These are phyloP conservation scores for Recurvomyces mirabilis DNA, from an alignment of 495 filamentous ascomycete species.

Conservation along the genomic window DNA sequence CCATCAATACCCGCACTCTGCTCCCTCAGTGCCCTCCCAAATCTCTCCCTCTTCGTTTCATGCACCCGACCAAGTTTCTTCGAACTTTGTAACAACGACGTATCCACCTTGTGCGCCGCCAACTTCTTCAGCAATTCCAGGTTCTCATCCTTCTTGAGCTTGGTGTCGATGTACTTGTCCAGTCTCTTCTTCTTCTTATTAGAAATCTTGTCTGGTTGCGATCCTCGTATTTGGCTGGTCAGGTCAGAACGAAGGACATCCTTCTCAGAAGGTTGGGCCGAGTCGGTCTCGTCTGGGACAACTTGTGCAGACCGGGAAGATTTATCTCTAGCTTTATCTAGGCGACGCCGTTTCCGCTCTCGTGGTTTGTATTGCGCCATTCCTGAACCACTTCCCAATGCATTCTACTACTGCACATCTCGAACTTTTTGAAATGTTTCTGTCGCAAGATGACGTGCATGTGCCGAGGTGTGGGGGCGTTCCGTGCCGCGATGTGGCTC, in stretches of 20 bases:
- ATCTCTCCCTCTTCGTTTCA: conserved; percentile 55
- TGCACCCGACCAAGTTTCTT: conserved; percentile 57
- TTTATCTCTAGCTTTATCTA: conserved; percentile 40
- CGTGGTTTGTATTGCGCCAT: conserved; percentile 73
- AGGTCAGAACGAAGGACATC: no score
- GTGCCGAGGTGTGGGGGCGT: neutral
- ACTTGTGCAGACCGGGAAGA: conserved; percentile 44
- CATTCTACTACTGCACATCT: neutral
- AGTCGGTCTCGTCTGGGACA: conserved; percentile 62
- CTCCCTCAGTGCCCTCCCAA: conserved; percentile 49
- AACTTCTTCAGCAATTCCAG: conserved; percentile 72
- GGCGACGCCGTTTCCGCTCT: conserved; percentile 60
- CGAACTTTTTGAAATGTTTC: neutral
- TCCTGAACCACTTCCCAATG: no score
- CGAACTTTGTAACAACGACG: conserved; percentile 62
- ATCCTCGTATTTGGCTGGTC: no score
- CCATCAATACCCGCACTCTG: conserved; percentile 45
- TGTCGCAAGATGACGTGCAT: neutral
- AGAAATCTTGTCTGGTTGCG: conserved; percentile 57
- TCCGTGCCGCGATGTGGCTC: no score
- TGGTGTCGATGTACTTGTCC: conserved; percentile 95
- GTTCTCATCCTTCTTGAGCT: conserved; percentile 90
- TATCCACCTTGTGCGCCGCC: conserved; percentile 66
- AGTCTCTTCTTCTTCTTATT: conserved; percentile 88
- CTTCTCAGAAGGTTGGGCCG: no score